Base-by-base conservation (phyloP, 2,329 filamentous ascomycete species). In the Fusarium xyrophilum region DNA sequence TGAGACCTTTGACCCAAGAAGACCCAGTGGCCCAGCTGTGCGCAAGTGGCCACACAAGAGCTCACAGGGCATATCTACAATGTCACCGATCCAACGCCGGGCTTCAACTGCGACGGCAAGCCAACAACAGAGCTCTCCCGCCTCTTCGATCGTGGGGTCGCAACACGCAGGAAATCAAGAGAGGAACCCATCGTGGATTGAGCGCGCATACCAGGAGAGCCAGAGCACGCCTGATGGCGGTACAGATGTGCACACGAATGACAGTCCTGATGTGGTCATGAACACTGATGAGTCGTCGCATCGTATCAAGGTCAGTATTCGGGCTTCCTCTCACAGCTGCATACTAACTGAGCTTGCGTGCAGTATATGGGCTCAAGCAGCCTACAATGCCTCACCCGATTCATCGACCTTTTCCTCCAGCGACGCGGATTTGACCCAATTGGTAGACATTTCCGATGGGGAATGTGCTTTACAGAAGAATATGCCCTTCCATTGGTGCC, bases 361-460 rank as follows among this genome's bases (percentile, higher is more conserved):
- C 17, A 72, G 69, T 71, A 71, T 8, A 72, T 71, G 69, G 69
- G 69, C 5, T 60, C 69, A 1, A 71, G 69, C 10, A 71, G 69
- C 11, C 35, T 71, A 9, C 69, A 71, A 43, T 71, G 69, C 7
- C 60, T 71, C 2, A 68, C 63, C 5, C 46, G 62, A 0, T 71
- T 71, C 14, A 57, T 71, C 19, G 69, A 71, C 6, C 36, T 72
- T 2, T 71, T 69, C 40, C 48, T 71, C 3, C 64, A 67, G 25
- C 46, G 60, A 27, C 66, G 70, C 35, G 69, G 69, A 1, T 53
- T 68, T 7, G 53, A 69, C 19, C 55, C 69, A 3, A 72, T 72
- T 33, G 69, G 69, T 2, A 44, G 53, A 13, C 56, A 67, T 21
- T 71, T 71, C 4, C 63, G 69, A 36, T 71, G 69, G 69, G 69